phyloP scores from a whole-genome alignment of 2,329 filamentous ascomycete species.

The Metarhizium album region DNA sequence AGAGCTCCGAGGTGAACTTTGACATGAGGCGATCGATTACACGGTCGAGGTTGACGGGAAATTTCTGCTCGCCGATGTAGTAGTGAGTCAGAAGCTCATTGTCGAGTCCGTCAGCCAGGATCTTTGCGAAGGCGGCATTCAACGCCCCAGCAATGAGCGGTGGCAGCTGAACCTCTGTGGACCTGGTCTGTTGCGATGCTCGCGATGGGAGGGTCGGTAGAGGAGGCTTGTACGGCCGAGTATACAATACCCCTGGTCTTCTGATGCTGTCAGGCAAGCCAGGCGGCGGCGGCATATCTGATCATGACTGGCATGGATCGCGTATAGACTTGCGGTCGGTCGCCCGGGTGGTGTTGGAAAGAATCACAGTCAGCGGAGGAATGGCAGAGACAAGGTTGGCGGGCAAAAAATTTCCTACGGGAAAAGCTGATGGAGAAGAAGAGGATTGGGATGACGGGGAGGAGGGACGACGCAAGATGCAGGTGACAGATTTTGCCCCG shows the following conservation, averaged over 20 bases:
- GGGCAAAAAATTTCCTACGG: too few species aligned
- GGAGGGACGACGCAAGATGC: not conserved
- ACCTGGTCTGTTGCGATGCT: conserved; percentile 17
- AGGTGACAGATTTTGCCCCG: not conserved
- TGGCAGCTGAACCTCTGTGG: conserved; percentile 23
- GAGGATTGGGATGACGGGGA: not conserved
- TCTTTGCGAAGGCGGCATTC: conserved; percentile 23
- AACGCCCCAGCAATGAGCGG: conserved; percentile 26
- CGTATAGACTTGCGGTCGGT: not conserved
- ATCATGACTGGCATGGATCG: conserved; percentile 13
- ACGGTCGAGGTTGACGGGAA: conserved; percentile 24
- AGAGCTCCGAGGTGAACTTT: conserved; percentile 21
- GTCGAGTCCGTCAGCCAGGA: conserved; percentile 22
- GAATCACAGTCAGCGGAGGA: not conserved
- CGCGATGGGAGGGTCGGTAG: conserved; percentile 20
- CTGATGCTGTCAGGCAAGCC: conserved; percentile 16
- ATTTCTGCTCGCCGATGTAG: conserved; percentile 22
- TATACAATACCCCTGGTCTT: conserved; percentile 11
- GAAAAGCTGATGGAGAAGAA: not conserved
- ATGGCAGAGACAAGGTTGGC: not conserved
- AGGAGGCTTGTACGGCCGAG: conserved; percentile 21
- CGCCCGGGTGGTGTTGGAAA: not conserved
- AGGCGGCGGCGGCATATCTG: conserved; percentile 19
- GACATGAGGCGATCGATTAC: conserved; percentile 24
- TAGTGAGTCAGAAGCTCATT: conserved; percentile 28